Evolutionary conservation across 441 rosid genomes (phyloP).

Genomic region (Metrosideros polymorpha): DNA sequence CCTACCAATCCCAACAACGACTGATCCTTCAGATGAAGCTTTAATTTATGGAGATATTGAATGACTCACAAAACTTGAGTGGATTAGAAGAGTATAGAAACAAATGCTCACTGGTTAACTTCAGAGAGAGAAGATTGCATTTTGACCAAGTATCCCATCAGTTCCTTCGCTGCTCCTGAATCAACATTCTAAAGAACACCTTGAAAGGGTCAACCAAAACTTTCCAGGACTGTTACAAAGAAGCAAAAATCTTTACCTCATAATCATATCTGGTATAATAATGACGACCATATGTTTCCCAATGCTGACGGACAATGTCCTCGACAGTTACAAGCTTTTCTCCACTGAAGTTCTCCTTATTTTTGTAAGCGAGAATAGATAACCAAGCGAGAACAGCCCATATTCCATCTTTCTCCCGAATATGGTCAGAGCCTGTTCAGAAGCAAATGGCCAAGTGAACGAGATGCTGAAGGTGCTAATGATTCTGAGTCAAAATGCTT

Average conservation of each 20-base stretch:
- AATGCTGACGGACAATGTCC: conserved; percentile 84
- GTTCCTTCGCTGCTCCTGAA: conserved; percentile 81
- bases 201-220: neutral
- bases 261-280: conserved; percentile 95
- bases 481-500: neutral
- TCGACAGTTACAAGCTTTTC: conserved; percentile 75
- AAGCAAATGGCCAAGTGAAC: neutral
- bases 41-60: neutral
- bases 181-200: conserved; percentile 70
- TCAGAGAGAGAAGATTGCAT: conserved; percentile 66
- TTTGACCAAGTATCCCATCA: conserved; percentile 80
- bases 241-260: conserved; percentile 45
- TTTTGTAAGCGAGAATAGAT: conserved; percentile 82
- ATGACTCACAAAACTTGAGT: neutral
- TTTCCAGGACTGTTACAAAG: neutral
- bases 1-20: neutral
- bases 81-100: neutral
- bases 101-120: conserved; percentile 53
- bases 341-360: conserved; percentile 57
- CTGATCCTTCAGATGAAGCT: neutral
- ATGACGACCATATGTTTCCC: conserved; percentile 89
- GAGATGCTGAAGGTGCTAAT: neutral
- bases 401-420: conserved; percentile 95
- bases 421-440: conserved; percentile 83
- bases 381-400: conserved; percentile 99